phyloP scores from a whole-genome alignment of 1,139 yeast species.

The Yamadazyma aaseri region DNA sequence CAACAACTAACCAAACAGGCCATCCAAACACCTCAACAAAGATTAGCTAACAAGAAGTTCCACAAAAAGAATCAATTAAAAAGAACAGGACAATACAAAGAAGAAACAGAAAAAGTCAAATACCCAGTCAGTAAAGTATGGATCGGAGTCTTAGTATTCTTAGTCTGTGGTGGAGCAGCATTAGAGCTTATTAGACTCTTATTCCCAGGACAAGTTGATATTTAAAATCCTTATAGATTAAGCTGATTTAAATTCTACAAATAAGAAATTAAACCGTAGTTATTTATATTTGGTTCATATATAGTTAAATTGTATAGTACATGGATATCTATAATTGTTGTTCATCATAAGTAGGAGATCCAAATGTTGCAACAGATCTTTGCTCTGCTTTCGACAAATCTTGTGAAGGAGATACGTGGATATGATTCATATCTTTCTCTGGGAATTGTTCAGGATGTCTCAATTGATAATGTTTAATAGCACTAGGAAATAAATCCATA shows the following conservation, averaged over 20 bases:
- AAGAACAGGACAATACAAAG: slow-evolving; percentile 60
- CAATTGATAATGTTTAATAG: slow-evolving; percentile 31
- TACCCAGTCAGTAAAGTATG: slow-evolving; percentile 59
- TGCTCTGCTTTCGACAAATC: slow-evolving; percentile 17
- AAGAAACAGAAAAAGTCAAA: slow-evolving; percentile 27
- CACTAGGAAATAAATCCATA: slow-evolving; percentile 70
- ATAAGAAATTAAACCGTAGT: no score
- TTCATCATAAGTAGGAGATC: slow-evolving; percentile 17
- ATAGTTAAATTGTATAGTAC: not conserved
- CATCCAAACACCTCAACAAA: slow-evolving; percentile 78
- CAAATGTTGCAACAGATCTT: slow-evolving; percentile 16
- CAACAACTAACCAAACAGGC: slow-evolving; percentile 26
- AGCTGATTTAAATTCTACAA: no score
- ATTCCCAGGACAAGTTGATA: no score
- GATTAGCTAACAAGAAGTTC: slow-evolving; percentile 78
- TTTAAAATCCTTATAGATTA: not conserved
- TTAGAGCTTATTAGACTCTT: slow-evolving; percentile 61
- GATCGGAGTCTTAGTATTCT: slow-evolving; percentile 61
- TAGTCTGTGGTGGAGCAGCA: slow-evolving; percentile 81
- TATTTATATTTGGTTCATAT: no score
- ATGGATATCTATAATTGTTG: slow-evolving; percentile 10
- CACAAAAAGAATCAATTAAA: slow-evolving; percentile 69
- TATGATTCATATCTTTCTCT: slow-evolving; percentile 11
- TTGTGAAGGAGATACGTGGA: slow-evolving; percentile 15
- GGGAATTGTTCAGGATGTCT: slow-evolving; percentile 24